Percentiles rank a stretch among this genome's conserved stretches.
Evolutionary conservation across 345 rosid species (phyloP).

Genomic region (Hibiscus tridactylites): DNA sequence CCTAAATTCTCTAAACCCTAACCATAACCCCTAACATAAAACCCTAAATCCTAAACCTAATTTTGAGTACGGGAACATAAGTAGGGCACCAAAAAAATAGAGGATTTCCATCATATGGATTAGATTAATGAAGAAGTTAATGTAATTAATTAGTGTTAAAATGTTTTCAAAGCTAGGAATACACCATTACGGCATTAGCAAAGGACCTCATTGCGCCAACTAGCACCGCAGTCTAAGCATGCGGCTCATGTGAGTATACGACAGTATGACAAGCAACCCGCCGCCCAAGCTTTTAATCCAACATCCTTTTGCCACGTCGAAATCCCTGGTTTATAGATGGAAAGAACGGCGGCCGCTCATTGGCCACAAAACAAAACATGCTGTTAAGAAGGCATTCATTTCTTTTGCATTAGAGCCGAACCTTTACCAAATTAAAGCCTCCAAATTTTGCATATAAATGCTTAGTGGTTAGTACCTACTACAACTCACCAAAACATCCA

Average conservation of each 20-base stretch:
- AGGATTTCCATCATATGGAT: too few species aligned
- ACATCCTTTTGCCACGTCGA: constrained; percentile 31
- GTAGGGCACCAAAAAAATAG: too few species aligned
- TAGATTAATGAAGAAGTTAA: neutral
- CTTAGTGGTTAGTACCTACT: neutral
- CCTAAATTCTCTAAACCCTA: too few species aligned
- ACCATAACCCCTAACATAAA: too few species aligned
- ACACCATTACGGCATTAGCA: neutral
- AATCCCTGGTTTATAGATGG: neutral
- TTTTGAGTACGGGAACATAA: too few species aligned
- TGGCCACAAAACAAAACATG: constrained; percentile 11
- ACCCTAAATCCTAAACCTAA: too few species aligned
- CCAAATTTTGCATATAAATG: neutral
- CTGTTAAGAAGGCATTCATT: neutral
- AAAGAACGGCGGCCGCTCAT: constrained; percentile 39
- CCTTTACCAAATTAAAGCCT: constrained; percentile 3
- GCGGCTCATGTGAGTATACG: constrained; percentile 20
- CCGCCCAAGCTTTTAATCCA: constrained; percentile 12
- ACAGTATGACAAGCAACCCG: constrained; percentile 6
- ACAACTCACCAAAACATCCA: neutral
- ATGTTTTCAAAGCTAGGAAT: neutral
- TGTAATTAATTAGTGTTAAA: neutral
- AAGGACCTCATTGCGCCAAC: neutral
- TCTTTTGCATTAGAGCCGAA: constrained; percentile 19
- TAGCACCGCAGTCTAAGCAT: neutral